Conservation (phyloP, 768 basidiomycete species). For the Pholiota microspora region DNA sequence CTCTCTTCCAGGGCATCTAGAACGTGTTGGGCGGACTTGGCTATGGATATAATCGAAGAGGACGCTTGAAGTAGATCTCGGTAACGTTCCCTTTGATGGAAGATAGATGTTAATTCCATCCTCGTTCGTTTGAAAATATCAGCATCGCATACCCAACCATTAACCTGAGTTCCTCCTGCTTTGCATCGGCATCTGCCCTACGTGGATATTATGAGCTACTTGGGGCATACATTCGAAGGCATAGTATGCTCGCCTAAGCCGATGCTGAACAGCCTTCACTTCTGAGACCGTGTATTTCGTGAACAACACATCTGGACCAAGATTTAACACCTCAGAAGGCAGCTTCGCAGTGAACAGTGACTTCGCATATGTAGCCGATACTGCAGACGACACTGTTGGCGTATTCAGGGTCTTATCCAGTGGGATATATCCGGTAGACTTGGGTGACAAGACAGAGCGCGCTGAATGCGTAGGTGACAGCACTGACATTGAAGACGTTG, state of each 20-base stretch:
- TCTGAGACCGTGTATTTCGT: constrained; percentile 67
- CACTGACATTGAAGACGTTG: constrained; percentile 13
- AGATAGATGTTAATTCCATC: constrained; percentile 43
- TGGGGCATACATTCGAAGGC: background rate
- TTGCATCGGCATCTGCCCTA: constrained; percentile 80
- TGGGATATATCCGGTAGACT: constrained; percentile 17
- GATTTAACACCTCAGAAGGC: constrained; percentile 24
- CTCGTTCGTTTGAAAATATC: constrained; percentile 18
- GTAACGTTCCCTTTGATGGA: constrained; percentile 73
- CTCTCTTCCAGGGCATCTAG: constrained; percentile 63
- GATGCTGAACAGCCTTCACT: constrained; percentile 64
- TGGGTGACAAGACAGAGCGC: constrained; percentile 20
- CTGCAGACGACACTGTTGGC: constrained; percentile 10
- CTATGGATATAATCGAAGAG: constrained; percentile 77
- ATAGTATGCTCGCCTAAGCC: constrained; percentile 53
- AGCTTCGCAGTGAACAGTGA: constrained; percentile 12
- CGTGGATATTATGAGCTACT: background rate
- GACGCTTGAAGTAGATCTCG: constrained; percentile 86
- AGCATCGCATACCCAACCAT: constrained; percentile 83
- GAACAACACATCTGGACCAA: constrained; percentile 77
- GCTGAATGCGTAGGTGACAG: constrained; percentile 16
- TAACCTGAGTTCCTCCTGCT: constrained; percentile 82
- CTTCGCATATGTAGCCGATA: constrained; percentile 12
- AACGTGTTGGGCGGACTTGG: constrained; percentile 65
- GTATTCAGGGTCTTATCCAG: constrained; percentile 6